Evolutionary conservation across 2,329 filamentous ascomycete species (phyloP).

Genomic region (Esteya vermicola): DNA sequence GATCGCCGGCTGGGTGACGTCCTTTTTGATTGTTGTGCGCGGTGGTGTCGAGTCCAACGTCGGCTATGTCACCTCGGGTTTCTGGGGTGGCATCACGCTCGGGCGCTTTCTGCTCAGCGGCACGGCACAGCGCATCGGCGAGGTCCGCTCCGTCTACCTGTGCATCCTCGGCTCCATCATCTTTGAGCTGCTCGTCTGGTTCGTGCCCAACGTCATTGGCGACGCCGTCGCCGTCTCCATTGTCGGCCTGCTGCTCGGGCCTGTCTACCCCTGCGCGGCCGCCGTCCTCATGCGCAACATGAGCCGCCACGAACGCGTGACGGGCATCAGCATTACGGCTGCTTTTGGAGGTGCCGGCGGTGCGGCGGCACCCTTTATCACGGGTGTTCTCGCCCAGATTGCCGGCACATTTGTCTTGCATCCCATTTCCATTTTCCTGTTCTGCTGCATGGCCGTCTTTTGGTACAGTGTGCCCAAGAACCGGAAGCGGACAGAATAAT

Average conservation of each 20-base stretch:
- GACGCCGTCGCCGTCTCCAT: constrained; percentile 54
- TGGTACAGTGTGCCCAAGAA: constrained; percentile 46
- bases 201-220: constrained; percentile 59
- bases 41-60: constrained; percentile 55
- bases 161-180: constrained; percentile 46
- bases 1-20: constrained; percentile 77
- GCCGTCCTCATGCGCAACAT: constrained; percentile 49
- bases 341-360: constrained; percentile 57
- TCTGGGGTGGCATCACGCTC: constrained; percentile 61
- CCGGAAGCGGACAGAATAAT: constrained; percentile 44
- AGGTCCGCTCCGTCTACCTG: constrained; percentile 52
- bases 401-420: constrained; percentile 49
- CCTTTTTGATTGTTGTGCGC: constrained; percentile 62
- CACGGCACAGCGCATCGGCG: constrained; percentile 52
- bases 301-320: constrained; percentile 43
- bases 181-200: constrained; percentile 68
- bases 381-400: constrained; percentile 47
- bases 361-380: constrained; percentile 51
- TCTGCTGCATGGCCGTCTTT: constrained; percentile 48
- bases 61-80: constrained; percentile 65
- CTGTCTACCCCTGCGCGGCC: constrained; percentile 62
- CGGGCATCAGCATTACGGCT: constrained; percentile 51
- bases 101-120: constrained; percentile 60
- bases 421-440: constrained; percentile 54
- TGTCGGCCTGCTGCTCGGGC: constrained; percentile 62